Evolutionary conservation across 371 early-diverging fungal genomes (phyloP), one percentile per base, ranked within the genome.

Genomic region (Saksenaea vasiformis): DNA sequence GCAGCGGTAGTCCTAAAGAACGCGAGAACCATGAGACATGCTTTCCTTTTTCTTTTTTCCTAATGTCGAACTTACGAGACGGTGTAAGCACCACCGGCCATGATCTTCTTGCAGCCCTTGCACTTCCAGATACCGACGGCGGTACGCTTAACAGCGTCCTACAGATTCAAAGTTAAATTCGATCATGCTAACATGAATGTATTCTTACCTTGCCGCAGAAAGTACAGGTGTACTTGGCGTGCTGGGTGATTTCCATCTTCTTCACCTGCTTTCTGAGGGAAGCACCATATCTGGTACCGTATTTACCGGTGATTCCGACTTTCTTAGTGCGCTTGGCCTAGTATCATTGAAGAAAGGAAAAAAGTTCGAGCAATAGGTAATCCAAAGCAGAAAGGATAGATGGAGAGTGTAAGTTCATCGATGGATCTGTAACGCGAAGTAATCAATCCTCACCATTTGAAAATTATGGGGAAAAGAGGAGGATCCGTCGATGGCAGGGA

Each of bases 91-190:
- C 99, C 99, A 71, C 99, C 99, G 65, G 99, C 98, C 78, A 97
- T 83, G 67, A 82, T 80, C 87, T 96, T 93, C 69, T 85, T 86
- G 89, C 99, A 99, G 60, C 91, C 93, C 75, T 87, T 88, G 92
- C 99, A 99, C 79, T 93, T 87, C 99, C 99, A 99, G 88, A 99
- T 97, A 72, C 98, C 99, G 70, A 99, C 98, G 65, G 95, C 90
- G 58, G 85, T 74, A 79, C 99, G 93, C 87, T 92, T 95, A 66
- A 99, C 97, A 67, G 91, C 78, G 79, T 91, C 93, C 92, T 90
- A 59, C 28, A 47, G 22, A 22, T 47, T 9, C 22, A 47, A n/a
- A 22, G 51, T 47, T 55, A 34, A 38, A 13, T 69, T 67, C 47
- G 26, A 57, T 11, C 31, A 58, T 27, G 19, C 43, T 36, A 31